These are phyloP conservation scores for Ceriops zippeliana DNA, from an alignment of 345 rosid genomes.

Conservation along the genomic window DNA sequence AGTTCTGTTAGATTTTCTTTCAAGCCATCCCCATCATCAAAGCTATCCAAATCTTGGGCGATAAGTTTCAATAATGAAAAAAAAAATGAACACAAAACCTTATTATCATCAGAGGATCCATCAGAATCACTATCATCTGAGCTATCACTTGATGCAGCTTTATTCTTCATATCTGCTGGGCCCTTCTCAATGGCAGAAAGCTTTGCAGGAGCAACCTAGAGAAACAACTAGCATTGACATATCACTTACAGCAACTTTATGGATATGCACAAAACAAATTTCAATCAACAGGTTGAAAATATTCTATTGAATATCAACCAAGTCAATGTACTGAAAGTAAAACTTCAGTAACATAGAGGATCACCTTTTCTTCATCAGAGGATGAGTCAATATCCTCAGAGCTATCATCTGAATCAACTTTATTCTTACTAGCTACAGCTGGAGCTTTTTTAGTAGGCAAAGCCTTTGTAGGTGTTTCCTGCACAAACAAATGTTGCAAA, in stretches of 20 bases:
- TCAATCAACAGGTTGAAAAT: neutral
- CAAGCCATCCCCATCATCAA: neutral
- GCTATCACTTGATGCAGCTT: constrained; percentile 16
- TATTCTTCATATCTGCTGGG: constrained; percentile 7
- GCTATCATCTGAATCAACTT: constrained; percentile 17
- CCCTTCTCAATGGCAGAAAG: constrained; percentile 9
- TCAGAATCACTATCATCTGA: constrained; percentile 18
- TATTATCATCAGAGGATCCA: constrained; percentile 17
- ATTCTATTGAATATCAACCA: neutral
- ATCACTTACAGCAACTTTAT: neutral
- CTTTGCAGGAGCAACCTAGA: constrained; percentile 5
- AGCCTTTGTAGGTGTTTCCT: constrained; percentile 1
- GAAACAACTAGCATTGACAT: neutral
- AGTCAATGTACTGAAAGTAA: constrained; percentile 9
- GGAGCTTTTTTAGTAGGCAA: neutral
- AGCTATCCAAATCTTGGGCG: constrained; percentile 2
- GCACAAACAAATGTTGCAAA: neutral
- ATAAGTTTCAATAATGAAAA: neutral
- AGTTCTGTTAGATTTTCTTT: too few species aligned
- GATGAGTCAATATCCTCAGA: constrained; percentile 21
- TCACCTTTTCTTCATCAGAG: constrained; percentile 19
- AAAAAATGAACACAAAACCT: constrained; percentile 2
- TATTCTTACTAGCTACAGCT: constrained; percentile 5
- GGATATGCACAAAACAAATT: neutral
- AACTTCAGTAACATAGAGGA: constrained; percentile 1